Conservation (phyloP, 495 filamentous ascomycete species). For the Acidiella bohemica region DNA sequence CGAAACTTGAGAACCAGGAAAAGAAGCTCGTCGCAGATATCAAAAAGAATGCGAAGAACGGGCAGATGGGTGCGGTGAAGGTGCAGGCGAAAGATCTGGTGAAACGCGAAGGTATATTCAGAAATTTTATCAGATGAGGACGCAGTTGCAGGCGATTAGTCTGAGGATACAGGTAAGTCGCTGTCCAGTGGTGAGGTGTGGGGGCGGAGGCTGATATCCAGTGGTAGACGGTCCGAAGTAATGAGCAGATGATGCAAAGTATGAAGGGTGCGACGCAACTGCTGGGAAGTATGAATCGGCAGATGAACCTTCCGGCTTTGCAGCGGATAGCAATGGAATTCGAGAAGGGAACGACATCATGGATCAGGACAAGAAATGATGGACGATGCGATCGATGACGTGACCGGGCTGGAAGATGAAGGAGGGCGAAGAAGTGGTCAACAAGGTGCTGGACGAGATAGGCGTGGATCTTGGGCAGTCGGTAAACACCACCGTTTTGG, state of each 20-base stretch:
- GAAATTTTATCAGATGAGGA: conserved; percentile 97
- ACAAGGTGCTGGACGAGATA: conserved; percentile 92
- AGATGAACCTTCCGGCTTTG: conserved; percentile 90
- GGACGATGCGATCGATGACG: conserved; percentile 99
- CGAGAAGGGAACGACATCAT: conserved; percentile 95
- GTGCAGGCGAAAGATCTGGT: conserved; percentile 97
- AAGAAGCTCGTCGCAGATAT: conserved; percentile 92
- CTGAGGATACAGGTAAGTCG: conserved; percentile 73
- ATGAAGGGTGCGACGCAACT: conserved; percentile 96
- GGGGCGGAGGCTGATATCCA: not conserved
- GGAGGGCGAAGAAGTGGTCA: conserved; percentile 88
- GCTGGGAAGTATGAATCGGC: conserved; percentile 87
- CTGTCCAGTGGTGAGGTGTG: not conserved
- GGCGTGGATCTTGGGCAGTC: conserved; percentile 80
- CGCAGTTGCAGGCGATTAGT: conserved; percentile 88
- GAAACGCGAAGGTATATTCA: conserved; percentile 84
- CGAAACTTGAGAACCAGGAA: conserved; percentile 95
- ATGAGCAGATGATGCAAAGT: conserved; percentile 99
- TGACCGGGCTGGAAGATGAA: conserved; percentile 84
- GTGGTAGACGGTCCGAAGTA: conserved; percentile 75
- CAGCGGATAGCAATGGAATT: conserved; percentile 99
- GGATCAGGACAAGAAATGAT: conserved; percentile 99
- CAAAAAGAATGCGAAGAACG: conserved; percentile 95
- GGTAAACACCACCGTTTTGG: conserved; percentile 42
- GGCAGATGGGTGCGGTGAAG: conserved; percentile 88